phyloP scores from a whole-genome alignment of 176 grass and related monocot species.

The sorghum (Sorghum bicolor) region DNA sequence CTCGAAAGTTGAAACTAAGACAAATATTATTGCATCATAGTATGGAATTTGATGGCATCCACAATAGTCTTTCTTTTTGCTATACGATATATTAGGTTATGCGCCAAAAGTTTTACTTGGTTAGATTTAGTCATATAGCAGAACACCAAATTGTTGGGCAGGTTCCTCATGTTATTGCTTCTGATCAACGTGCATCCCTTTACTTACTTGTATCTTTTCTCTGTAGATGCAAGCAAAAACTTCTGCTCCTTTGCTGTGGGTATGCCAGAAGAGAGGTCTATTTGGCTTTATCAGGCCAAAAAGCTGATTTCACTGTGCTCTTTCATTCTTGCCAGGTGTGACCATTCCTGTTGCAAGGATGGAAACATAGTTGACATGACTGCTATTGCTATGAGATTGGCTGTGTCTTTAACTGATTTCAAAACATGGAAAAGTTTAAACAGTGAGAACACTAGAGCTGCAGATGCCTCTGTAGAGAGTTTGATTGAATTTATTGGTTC shows the following conservation, averaged over 20 bases:
- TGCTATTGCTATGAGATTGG: slow-evolving; percentile 68
- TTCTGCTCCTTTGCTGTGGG: slow-evolving; percentile 77
- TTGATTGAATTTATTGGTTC: slow-evolving; percentile 71
- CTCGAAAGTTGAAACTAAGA: background rate
- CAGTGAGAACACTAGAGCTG: slow-evolving; percentile 40
- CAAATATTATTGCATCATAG: background rate
- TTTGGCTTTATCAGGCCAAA: slow-evolving; percentile 87
- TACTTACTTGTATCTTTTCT: slow-evolving; percentile 41
- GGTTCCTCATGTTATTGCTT: background rate
- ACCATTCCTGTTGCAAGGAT: slow-evolving; percentile 48
- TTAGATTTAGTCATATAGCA: slow-evolving; percentile 2
- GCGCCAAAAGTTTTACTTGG: background rate
- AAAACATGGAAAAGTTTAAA: slow-evolving; percentile 77
- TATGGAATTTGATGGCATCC: slow-evolving; percentile 2
- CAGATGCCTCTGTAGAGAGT: slow-evolving; percentile 52
- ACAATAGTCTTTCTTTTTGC: background rate
- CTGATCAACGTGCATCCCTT: background rate
- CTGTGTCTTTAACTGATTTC: slow-evolving; percentile 77
- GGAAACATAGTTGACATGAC: slow-evolving; percentile 51
- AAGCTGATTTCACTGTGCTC: slow-evolving; percentile 80
- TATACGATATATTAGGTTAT: background rate
- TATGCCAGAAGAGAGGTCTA: slow-evolving; percentile 63
- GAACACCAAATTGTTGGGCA: background rate
- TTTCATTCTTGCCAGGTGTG: slow-evolving; percentile 70
- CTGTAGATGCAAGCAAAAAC: slow-evolving; percentile 71